Percentiles rank a stretch among this genome's conserved stretches.
Conservation (phyloP, 129 eudicot genomes). For the Rutidosis leptorrhynchoides region DNA sequence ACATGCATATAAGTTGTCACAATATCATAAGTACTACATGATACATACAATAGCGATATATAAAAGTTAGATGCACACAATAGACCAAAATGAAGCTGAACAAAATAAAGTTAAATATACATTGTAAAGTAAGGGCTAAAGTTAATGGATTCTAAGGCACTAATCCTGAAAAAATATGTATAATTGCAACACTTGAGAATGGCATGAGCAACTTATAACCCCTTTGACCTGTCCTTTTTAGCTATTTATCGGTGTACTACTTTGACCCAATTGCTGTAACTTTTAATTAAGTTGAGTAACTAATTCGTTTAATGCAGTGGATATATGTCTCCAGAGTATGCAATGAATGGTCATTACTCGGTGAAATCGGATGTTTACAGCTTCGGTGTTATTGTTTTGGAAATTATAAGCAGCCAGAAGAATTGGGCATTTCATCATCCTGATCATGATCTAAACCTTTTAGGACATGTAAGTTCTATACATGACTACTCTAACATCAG, state of each 20-base stretch:
- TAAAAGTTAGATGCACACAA: too few species aligned
- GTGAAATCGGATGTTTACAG: conserved; percentile 59
- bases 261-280: neutral
- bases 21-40: too few species aligned
- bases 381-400: conserved; percentile 55
- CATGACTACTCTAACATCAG: neutral
- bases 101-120: too few species aligned
- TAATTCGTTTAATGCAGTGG: conserved; percentile 39
- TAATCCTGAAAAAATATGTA: too few species aligned
- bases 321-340: conserved; percentile 75
- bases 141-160: too few species aligned
- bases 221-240: too few species aligned
- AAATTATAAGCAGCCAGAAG: conserved; percentile 49
- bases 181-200: too few species aligned
- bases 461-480: conserved; percentile 43
- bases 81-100: too few species aligned
- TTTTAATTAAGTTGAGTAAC: neutral
- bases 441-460: conserved; percentile 38
- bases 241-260: neutral
- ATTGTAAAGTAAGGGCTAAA: too few species aligned
- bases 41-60: too few species aligned
- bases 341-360: conserved; percentile 51
- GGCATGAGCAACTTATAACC: too few species aligned
- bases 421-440: conserved; percentile 41
- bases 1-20: too few species aligned